Base-by-base conservation (phyloP, 2,329 filamentous ascomycete genomes). In the Neofusicoccum ribis region DNA sequence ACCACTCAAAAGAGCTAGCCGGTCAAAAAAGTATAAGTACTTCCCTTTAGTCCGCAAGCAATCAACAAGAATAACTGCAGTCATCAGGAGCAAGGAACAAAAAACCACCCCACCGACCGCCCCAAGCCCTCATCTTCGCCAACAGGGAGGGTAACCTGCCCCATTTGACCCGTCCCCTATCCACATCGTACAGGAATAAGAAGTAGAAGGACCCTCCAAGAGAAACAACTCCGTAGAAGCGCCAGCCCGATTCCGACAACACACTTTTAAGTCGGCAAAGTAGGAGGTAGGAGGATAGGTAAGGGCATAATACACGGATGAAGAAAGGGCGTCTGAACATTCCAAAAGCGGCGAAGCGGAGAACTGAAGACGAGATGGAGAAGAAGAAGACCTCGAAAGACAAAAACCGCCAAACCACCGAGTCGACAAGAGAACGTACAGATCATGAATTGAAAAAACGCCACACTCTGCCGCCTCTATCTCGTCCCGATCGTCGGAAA, bases 401-500 rank as follows among this genome's bases (percentile, higher is more conserved):
- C 6, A 5, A 54, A 17, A 20, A 17, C 43, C 5, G 17, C n/a
- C 41, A 44, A 44, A 15, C n/a, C 43, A 17, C 43, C 43, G n/a
- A n/a, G 27, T 31, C 27, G 14, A 31, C 23, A 17, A 27, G 36
- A 37, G 9, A 51, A 31, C 49, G 49, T 51, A 54, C 34, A 39
- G 14, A 37, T 54, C 50, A 54, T 54, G 34, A 23, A 39, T 23
- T 9, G 17, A 39, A 52, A 39, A 39, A 23, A 8, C 52, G 17
- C 43, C 20, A 17, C n/a, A 5, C 20, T 27, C 14, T 11, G 7
- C 23, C 47, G 27, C 12, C 15, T 51, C 27, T 37, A 64, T 31
- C 61, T 23, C 27, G 61, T 64, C 61, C 61, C 61, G 14, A 64
- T 64, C 3, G 61, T 64, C 31, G 61, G 61, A 39, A 54, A 64